Conservation (phyloP, 192 early-diverging fungal genomes). For the Gigaspora rosea region DNA sequence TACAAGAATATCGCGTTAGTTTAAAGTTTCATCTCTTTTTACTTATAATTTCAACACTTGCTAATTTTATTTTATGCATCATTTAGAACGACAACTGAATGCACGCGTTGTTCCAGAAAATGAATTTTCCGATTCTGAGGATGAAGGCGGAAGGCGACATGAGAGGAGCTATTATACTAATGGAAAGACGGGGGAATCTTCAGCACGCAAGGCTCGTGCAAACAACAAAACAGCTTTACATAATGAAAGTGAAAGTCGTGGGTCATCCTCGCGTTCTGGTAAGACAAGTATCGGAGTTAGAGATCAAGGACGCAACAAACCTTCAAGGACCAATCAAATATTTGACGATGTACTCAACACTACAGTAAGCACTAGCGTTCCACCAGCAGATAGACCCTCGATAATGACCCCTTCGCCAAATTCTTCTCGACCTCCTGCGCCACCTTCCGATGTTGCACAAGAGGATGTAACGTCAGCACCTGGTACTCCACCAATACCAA, state of each 20-base stretch:
- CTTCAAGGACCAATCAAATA: not conserved
- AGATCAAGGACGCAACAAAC: not conserved
- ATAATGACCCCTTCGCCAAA: conserved; percentile 3
- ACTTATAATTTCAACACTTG: not conserved
- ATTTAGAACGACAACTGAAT: conserved; percentile 62
- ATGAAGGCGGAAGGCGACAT: conserved; percentile 56
- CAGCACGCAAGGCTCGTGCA: conserved; percentile 7
- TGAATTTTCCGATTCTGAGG: conserved; percentile 79
- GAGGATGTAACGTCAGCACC: not conserved
- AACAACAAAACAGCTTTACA: not conserved
- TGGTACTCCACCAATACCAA: not conserved
- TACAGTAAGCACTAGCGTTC: not conserved
- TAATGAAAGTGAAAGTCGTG: conserved; percentile 5
- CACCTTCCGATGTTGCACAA: not conserved
- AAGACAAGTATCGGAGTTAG: not conserved
- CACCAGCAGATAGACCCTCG: conserved; percentile 7
- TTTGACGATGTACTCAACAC: not conserved
- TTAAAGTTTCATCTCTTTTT: not conserved
- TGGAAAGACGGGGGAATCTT: conserved; percentile 6
- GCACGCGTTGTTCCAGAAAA: conserved; percentile 66
- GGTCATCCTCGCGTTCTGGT: not conserved
- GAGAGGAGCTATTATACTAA: conserved; percentile 19
- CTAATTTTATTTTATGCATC: not conserved
- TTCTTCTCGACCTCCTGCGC: not conserved
- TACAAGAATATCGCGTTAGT: conserved; percentile 62